A percentile compares a stretch with the other conserved stretches of the same genome.
Conservation (phyloP, 140 eudicot species). For the Cichorium intybus region DNA sequence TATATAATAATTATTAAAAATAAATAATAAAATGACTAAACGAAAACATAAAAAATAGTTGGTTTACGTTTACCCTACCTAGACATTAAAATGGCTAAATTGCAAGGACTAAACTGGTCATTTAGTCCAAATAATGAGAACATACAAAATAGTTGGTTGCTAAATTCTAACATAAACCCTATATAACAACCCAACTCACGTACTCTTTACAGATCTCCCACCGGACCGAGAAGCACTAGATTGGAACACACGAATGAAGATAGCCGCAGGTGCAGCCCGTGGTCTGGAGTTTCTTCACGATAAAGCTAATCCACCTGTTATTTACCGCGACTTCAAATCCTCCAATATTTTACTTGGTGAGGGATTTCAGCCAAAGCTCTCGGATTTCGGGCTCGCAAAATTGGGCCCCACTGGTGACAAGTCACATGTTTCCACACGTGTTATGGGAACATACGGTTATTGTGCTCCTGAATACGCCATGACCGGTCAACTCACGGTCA, state of each 20-base stretch:
- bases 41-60: too few relatives aligned
- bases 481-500: slow-evolving; percentile 97
- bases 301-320: slow-evolving; percentile 96
- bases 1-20: too few relatives aligned
- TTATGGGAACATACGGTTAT: slow-evolving; percentile 99
- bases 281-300: slow-evolving; percentile 96
- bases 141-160: too few relatives aligned
- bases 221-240: slow-evolving; percentile 76
- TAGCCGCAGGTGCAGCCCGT: slow-evolving; percentile 94
- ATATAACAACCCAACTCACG: neutral
- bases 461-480: slow-evolving; percentile 99
- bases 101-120: too few relatives aligned
- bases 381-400: slow-evolving; percentile 96
- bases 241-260: slow-evolving; percentile 94
- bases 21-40: too few relatives aligned
- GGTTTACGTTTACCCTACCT: too few relatives aligned
- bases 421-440: slow-evolving; percentile 96
- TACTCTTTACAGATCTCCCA: slow-evolving; percentile 65
- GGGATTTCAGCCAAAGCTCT: slow-evolving; percentile 79
- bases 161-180: too few relatives aligned
- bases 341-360: slow-evolving; percentile 89
- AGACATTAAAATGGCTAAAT: too few relatives aligned
- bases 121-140: too few relatives aligned
- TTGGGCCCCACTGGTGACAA: slow-evolving; percentile 98
- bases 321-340: slow-evolving; percentile 91